Base-by-base conservation (phyloP, 2,329 filamentous ascomycete genomes). In the Colletotrichum sansevieriae region DNA sequence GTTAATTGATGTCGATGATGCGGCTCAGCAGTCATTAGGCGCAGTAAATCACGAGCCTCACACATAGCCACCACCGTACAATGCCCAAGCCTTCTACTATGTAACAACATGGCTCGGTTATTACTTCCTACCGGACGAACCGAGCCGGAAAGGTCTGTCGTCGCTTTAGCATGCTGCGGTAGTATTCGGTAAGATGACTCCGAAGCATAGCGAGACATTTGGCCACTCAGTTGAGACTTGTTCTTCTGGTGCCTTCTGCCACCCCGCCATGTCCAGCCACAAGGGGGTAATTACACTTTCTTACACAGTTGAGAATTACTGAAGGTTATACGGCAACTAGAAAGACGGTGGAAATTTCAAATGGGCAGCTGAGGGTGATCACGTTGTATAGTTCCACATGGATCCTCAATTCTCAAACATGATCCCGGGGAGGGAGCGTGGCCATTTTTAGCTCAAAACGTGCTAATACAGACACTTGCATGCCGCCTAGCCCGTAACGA, bases 331-430 rank as follows among this genome's bases (percentile, higher is more conserved):
- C 35, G 33, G 29, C 49, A 25, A n/a, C 49, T 35, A 18, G 25
- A 52, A 18, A 25, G 18, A 18, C 18, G 33, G 1, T 25, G 13
- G 29, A 52, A 33, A n/a, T n/a, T n/a, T n/a, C n/a, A n/a, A n/a
- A 52, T 35, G 49, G 49, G 49, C 49, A 52, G 49, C 49, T 52
- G 49, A 52, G 18, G 13, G 33, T 33, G 25, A 52, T 39, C 35
- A 39, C 35, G 35, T 8, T 39, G 35, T 13, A 13, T 9, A 8
- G 49, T 52, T 20, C n/a, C 29, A 15, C 49, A 10, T 15, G 33
- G 49, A 52, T 52, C 49, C 49, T 35, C 29, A 35, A 35, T 20
- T 25, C 49, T 52, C 49, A 52, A 52, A 52, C 49, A 35, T n/a
- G 29, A 35, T 52, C 49, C 49, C 49, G 15, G 49, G 15, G 13